Conservation (phyloP, 1,284 basidiomycete genomes). For the Laetiporus sulphureus region DNA sequence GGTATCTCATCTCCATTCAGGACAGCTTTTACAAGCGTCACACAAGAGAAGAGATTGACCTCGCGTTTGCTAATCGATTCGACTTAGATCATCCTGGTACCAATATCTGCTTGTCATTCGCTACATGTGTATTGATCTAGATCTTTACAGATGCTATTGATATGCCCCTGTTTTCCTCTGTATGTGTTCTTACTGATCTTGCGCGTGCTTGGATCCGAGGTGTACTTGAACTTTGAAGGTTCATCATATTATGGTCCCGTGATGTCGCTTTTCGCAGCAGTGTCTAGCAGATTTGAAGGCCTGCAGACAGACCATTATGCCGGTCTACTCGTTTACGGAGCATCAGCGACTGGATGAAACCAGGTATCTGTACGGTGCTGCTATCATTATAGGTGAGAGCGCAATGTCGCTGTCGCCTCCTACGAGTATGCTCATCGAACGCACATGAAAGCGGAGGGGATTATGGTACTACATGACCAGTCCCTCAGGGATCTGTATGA, state of each 20-base stretch:
- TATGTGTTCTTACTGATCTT: constrained; percentile 30
- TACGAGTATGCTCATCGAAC: too few species aligned
- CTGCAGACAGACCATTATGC: constrained; percentile 80
- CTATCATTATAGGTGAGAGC: constrained; percentile 83
- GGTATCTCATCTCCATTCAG: constrained; percentile 31
- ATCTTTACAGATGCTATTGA: constrained; percentile 67
- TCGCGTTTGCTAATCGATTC: constrained; percentile 80
- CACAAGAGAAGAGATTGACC: constrained; percentile 67
- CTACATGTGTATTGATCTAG: background rate
- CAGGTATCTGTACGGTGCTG: constrained; percentile 92
- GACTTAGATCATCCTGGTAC: constrained; percentile 85
- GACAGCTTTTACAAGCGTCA: constrained; percentile 93
- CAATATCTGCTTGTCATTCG: background rate
- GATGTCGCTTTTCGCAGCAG: constrained; percentile 30
- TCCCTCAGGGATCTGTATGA: constrained; percentile 80
- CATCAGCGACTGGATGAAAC: constrained; percentile 86
- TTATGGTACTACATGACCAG: constrained; percentile 85
- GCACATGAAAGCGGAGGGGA: constrained; percentile 91
- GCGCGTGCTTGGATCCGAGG: constrained; percentile 8
- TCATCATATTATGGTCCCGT: background rate
- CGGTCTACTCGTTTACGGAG: constrained; percentile 89
- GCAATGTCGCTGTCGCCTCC: too few species aligned
- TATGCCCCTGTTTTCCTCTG: constrained; percentile 78
- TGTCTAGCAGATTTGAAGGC: constrained; percentile 82
- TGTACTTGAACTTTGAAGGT: constrained; percentile 12